Evolutionary conservation across 768 basidiomycete species (phyloP).

Genomic region (Trametes elegans): DNA sequence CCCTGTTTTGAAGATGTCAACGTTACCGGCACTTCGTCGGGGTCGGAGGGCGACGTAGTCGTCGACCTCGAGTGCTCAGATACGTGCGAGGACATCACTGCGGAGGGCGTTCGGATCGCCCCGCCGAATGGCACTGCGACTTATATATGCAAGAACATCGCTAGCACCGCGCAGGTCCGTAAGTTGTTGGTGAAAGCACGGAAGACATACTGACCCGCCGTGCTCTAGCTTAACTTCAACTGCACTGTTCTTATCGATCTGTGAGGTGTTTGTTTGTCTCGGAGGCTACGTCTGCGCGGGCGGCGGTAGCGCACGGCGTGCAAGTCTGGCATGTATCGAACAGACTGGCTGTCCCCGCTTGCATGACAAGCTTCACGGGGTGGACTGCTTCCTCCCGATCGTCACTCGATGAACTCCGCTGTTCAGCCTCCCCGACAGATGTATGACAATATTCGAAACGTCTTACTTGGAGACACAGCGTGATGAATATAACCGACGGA

Average conservation of each 20-base stretch:
- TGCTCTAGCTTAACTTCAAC: conserved; percentile 23
- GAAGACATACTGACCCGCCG: background rate
- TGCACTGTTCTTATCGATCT: conserved; percentile 17
- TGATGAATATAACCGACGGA: too few species aligned
- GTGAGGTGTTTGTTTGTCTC: background rate
- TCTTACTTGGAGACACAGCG: too few species aligned
- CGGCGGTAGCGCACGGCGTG: too few species aligned
- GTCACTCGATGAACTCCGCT: too few species aligned
- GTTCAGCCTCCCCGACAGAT: too few species aligned
- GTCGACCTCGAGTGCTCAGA: conserved; percentile 42
- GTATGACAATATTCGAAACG: too few species aligned
- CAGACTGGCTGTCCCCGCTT: too few species aligned
- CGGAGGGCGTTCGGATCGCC: conserved; percentile 32
- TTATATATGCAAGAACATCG: conserved; percentile 39
- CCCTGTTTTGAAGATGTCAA: conserved; percentile 32
- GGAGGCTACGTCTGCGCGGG: too few species aligned
- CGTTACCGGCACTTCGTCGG: conserved; percentile 44
- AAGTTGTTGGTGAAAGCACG: background rate
- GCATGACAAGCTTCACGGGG: too few species aligned
- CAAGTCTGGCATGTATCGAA: too few species aligned
- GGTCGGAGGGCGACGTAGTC: conserved; percentile 37
- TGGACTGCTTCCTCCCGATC: too few species aligned
- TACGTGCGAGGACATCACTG: conserved; percentile 38
- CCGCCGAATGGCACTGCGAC: conserved; percentile 33
- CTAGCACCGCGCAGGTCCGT: conserved; percentile 30